A percentile compares a stretch with the other conserved stretches of the same genome.
Evolutionary conservation across 179 eudicot species (phyloP).

Genomic region (Gypsophila paniculata): DNA sequence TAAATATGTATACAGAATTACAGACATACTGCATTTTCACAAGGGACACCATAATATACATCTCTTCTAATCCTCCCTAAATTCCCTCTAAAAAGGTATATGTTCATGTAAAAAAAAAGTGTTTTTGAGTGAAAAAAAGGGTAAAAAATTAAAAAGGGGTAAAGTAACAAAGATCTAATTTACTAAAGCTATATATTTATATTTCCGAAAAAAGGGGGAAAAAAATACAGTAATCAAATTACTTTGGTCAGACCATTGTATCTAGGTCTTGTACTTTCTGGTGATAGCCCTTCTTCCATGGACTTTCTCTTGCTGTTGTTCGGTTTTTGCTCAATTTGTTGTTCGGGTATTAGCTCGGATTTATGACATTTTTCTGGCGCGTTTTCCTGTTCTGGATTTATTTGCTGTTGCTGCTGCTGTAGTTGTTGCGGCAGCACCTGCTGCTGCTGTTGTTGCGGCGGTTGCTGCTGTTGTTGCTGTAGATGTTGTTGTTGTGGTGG

Average conservation of each 20-base stretch:
- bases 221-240: conserved; percentile 28
- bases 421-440: conserved; percentile 17
- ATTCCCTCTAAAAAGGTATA: conserved; percentile 20
- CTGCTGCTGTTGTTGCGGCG: no score
- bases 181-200: conserved; percentile 15
- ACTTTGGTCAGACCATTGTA: conserved; percentile 55
- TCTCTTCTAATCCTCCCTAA: conserved; percentile 28
- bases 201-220: conserved; percentile 5
- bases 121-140: conserved; percentile 3
- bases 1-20: conserved; percentile 35
- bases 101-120: conserved; percentile 7
- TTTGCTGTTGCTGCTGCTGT: conserved; percentile 15
- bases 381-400: conserved; percentile 15
- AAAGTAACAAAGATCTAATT: conserved; percentile 19
- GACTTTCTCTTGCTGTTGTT: conserved; percentile 61
- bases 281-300: conserved; percentile 63
- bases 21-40: conserved; percentile 27
- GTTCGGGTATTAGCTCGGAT: conserved; percentile 6
- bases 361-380: conserved; percentile 20
- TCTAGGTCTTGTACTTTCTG: conserved; percentile 72
- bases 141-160: conserved; percentile 14
- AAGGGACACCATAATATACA: no score
- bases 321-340: conserved; percentile 19
- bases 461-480: conserved; percentile 6
- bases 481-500: conserved; percentile 19